Conservation (phyloP, 768 basidiomycete species). For the Macrolepiota fuliginosa region DNA sequence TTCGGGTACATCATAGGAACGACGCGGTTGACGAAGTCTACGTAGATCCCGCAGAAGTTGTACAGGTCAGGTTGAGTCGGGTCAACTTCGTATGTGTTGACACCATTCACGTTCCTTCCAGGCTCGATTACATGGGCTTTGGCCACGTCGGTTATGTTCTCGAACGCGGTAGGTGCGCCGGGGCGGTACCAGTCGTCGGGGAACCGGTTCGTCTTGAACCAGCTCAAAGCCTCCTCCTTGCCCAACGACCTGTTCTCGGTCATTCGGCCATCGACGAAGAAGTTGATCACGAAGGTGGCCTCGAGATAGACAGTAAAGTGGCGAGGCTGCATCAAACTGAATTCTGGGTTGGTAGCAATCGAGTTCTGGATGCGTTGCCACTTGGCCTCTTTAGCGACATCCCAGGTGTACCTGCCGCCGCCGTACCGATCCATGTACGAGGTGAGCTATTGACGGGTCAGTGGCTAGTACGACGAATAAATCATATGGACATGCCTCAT, state of each 20-base stretch:
- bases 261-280: constrained; percentile 19
- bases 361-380: constrained; percentile 16
- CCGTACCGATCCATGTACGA: constrained; percentile 18
- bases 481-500: constrained; percentile 9
- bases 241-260: too few relatives aligned
- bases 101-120: too few relatives aligned
- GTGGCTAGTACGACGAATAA: not conserved
- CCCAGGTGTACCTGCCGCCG: too few relatives aligned
- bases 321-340: constrained; percentile 14
- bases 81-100: too few relatives aligned
- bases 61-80: too few relatives aligned
- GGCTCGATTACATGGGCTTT: too few relatives aligned
- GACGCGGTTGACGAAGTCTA: constrained; percentile 14
- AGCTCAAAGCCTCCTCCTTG: constrained; percentile 13
- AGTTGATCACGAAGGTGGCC: constrained; percentile 9
- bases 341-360: constrained; percentile 18
- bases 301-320: constrained; percentile 17
- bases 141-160: too few relatives aligned
- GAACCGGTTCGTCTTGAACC: constrained; percentile 16
- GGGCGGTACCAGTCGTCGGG: constrained; percentile 16
- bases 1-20: constrained; percentile 16
- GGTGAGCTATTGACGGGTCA: constrained; percentile 9
- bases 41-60: too few relatives aligned
- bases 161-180: constrained; percentile 1
- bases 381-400: constrained; percentile 15